A percentile compares a stretch with the other conserved stretches of the same genome.
Conservation (phyloP, 2,329 filamentous ascomycete species). For the Xylaria sp. region DNA sequence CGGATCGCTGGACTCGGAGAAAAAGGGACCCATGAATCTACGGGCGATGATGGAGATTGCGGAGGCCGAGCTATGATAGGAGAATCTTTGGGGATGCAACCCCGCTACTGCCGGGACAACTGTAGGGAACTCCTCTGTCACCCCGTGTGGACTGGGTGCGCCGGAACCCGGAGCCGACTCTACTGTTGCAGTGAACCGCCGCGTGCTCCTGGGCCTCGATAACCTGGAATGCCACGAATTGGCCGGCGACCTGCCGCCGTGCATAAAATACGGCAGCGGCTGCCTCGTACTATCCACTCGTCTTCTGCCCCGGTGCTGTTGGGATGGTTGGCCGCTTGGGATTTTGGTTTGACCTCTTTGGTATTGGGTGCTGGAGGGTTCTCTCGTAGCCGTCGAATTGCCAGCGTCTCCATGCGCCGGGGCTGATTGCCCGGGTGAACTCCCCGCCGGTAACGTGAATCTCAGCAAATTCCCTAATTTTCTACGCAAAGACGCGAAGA, state of each 20-base stretch:
- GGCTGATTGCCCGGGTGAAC: not conserved
- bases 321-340: not conserved
- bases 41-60: constrained; percentile 28
- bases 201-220: not conserved
- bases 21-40: constrained; percentile 30
- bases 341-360: not conserved
- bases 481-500: constrained; percentile 30
- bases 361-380: not conserved
- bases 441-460: not conserved
- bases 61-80: constrained; percentile 23
- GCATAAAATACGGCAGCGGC: constrained; percentile 29
- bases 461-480: constrained; percentile 29
- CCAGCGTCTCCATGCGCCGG: not conserved
- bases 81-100: not conserved
- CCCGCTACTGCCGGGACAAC: not conserved
- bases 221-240: constrained; percentile 21
- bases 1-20: constrained; percentile 24
- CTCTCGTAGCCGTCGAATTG: not conserved
- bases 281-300: not conserved
- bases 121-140: not conserved
- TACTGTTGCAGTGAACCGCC: constrained; percentile 9
- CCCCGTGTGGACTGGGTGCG: not conserved
- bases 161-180: constrained; percentile 9
- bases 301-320: not conserved
- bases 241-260: constrained; percentile 26